These are phyloP conservation scores for Globisporangium middletonii DNA, from an alignment of 352 stramenopile genomes.

Conservation along the genomic window DNA sequence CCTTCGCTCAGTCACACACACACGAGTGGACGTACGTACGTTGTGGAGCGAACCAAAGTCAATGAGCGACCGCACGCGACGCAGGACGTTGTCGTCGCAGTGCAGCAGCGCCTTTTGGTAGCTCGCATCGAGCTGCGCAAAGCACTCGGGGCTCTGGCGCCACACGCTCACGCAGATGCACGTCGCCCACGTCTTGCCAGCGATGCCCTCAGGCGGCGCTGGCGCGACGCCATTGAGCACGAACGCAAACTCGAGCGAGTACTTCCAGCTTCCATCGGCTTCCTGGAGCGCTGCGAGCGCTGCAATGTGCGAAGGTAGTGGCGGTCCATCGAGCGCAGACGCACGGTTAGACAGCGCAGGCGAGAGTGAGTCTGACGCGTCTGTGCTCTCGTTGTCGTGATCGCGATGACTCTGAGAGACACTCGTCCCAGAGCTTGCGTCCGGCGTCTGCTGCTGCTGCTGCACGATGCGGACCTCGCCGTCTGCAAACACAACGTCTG, in stretches of 20 bases:
- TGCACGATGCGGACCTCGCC: slow-evolving; percentile 34
- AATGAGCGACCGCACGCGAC: slow-evolving; percentile 28
- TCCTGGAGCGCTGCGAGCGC: slow-evolving; percentile 43
- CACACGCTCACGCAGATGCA: slow-evolving; percentile 47
- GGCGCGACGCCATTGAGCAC: slow-evolving; percentile 40
- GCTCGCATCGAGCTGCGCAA: slow-evolving; percentile 40
- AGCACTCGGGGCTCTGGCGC: slow-evolving; percentile 55
- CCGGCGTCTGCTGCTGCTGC: background rate
- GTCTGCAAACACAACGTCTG: slow-evolving; percentile 31
- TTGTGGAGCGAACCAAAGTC: slow-evolving; percentile 33
- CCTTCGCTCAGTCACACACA: background rate
- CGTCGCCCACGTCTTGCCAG: slow-evolving; percentile 52
- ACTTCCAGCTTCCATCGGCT: slow-evolving; percentile 61
- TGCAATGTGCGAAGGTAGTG: slow-evolving; percentile 32
- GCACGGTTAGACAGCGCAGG: too few species aligned
- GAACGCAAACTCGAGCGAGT: slow-evolving; percentile 45
- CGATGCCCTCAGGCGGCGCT: slow-evolving; percentile 37
- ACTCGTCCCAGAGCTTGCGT: background rate
- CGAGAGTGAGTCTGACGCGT: slow-evolving; percentile 1
- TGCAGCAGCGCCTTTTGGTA: slow-evolving; percentile 62
- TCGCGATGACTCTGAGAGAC: background rate
- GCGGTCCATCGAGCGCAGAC: slow-evolving; percentile 16
- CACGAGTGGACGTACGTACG: slow-evolving; percentile 13
- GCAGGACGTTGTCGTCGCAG: slow-evolving; percentile 50
- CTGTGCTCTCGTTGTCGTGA: background rate